A percentile compares a stretch with the other conserved stretches of the same genome.
These are phyloP conservation scores for Phytophthora aleatoria DNA, from an alignment of 352 stramenopile genomes.

Conservation along the genomic window DNA sequence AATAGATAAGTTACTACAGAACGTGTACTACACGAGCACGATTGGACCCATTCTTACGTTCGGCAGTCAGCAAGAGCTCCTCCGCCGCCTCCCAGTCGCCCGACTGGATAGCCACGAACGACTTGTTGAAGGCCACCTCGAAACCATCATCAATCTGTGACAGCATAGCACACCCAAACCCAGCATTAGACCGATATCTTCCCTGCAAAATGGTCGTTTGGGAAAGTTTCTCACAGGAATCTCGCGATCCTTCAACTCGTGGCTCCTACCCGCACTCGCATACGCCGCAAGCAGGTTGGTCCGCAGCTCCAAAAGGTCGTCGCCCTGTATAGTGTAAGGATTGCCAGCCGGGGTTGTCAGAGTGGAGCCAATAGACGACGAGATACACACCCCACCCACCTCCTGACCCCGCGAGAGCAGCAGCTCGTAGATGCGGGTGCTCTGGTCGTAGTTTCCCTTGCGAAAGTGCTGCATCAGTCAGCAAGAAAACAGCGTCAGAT, in stretches of 20 bases:
- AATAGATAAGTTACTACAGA: background rate
- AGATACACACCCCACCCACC: slow-evolving; percentile 11
- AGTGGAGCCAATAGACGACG: background rate
- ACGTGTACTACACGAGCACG: background rate
- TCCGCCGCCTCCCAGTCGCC: slow-evolving; percentile 57
- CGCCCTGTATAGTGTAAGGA: slow-evolving; percentile 28
- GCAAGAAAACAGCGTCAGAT: slow-evolving; percentile 8
- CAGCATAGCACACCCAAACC: slow-evolving; percentile 8
- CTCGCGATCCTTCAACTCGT: slow-evolving; percentile 54
- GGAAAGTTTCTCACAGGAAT: slow-evolving; percentile 44
- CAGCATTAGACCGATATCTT: slow-evolving; percentile 1
- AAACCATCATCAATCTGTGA: slow-evolving; percentile 72
- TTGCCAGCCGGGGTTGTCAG: background rate
- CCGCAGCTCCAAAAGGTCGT: slow-evolving; percentile 80
- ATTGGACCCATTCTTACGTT: slow-evolving; percentile 46
- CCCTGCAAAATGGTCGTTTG: background rate
- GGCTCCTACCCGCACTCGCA: slow-evolving; percentile 55
- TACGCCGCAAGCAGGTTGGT: slow-evolving; percentile 83
- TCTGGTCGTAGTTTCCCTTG: slow-evolving; percentile 60
- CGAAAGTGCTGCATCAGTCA: slow-evolving; percentile 62
- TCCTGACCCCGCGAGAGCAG: slow-evolving; percentile 52
- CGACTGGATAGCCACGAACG: slow-evolving; percentile 75
- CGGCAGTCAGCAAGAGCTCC: slow-evolving; percentile 52
- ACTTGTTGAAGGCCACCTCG: slow-evolving; percentile 87
- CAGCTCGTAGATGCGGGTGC: slow-evolving; percentile 80